These are phyloP conservation scores for Theileria annulata DNA, from an alignment of 169 alveolate species.

Conservation along the genomic window DNA sequence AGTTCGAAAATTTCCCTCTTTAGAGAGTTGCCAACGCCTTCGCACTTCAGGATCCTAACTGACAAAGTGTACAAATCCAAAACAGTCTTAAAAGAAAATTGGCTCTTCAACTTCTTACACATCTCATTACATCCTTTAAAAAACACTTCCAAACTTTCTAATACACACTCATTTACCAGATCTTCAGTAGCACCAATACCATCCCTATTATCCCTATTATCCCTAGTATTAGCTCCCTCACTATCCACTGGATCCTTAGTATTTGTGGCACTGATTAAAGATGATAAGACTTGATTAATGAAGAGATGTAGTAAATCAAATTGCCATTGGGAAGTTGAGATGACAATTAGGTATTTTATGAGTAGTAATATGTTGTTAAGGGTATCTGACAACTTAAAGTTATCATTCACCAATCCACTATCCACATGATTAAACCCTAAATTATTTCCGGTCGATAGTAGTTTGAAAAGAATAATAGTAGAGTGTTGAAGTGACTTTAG, in stretches of 20 bases:
- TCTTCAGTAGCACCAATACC: no score
- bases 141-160: background rate
- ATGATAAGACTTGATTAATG: background rate
- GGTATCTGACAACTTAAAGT: background rate
- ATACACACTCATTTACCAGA: no score
- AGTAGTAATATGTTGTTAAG: background rate
- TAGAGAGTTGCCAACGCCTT: background rate
- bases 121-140: background rate
- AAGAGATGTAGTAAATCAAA: background rate
- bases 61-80: background rate
- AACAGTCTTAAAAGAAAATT: background rate
- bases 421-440: no score
- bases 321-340: background rate
- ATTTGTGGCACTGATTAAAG: no score
- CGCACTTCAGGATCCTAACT: background rate
- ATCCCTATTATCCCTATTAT: no score
- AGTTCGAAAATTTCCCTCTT: slow-evolving; percentile 9
- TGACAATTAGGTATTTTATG: background rate
- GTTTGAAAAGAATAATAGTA: background rate
- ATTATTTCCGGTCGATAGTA: no score
- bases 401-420: no score
- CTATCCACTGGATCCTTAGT: no score
- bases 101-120: background rate
- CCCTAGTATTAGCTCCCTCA: no score
- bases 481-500: slow-evolving; percentile 9